These are phyloP conservation scores for Wickerhamomyces xylosicus DNA, from an alignment of 805 yeast species.

Conservation along the genomic window DNA sequence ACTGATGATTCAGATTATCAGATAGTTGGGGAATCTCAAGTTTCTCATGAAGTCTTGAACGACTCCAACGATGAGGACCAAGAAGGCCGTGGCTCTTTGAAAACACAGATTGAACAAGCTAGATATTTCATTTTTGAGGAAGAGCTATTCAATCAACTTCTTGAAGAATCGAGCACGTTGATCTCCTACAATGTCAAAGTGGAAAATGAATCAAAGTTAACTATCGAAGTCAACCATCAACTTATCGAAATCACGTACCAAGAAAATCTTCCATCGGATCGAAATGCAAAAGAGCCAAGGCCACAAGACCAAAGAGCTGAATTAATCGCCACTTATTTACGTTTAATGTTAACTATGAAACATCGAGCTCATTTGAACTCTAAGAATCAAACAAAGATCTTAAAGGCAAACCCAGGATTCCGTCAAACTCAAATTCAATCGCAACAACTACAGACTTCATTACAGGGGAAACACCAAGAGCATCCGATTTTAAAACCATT, in stretches of 20 bases:
- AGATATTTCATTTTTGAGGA: conserved; percentile 78
- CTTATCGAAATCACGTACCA: conserved; percentile 64
- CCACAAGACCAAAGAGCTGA: conserved; percentile 28
- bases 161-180: conserved; percentile 64
- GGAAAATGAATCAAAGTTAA: conserved; percentile 52
- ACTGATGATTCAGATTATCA: conserved; percentile 41
- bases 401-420: conserved; percentile 3
- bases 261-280: conserved; percentile 26
- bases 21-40: conserved; percentile 46
- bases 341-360: conserved; percentile 25
- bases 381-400: conserved; percentile 14
- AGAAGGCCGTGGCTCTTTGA: conserved; percentile 22
- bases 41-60: conserved; percentile 10
- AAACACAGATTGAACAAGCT: conserved; percentile 53
- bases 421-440: not conserved
- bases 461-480: conserved; percentile 24
- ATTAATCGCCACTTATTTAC: conserved; percentile 21
- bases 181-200: conserved; percentile 60
- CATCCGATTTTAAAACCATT: conserved; percentile 44
- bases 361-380: conserved; percentile 27
- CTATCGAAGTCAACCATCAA: conserved; percentile 55
- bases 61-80: conserved; percentile 7
- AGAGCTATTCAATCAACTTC: conserved; percentile 70
- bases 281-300: conserved; percentile 28
- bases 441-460: not conserved